Conservation (phyloP, 73 alveolate species). For the Tetrahymena malaccensis region DNA sequence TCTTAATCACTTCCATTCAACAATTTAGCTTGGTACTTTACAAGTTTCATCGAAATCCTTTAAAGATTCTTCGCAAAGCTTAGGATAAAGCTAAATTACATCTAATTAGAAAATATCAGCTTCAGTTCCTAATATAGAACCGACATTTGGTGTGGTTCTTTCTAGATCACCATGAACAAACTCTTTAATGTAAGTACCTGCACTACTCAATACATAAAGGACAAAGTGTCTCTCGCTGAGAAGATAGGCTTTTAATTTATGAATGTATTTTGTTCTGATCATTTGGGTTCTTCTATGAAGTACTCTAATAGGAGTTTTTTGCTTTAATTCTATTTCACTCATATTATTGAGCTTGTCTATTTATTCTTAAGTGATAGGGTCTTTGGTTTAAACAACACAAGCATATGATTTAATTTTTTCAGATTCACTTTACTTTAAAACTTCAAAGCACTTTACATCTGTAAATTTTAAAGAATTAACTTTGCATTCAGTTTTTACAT, state of each 20-base stretch:
- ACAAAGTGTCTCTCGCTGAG: neutral
- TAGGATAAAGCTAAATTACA: constrained; percentile 75
- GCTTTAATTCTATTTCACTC: constrained; percentile 51
- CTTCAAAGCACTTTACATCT: constrained; percentile 69
- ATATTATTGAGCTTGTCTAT: constrained; percentile 49
- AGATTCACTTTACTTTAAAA: constrained; percentile 80
- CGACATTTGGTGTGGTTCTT: constrained; percentile 88
- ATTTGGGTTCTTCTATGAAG: constrained; percentile 85
- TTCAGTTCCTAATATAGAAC: constrained; percentile 69
- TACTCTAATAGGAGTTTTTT: constrained; percentile 94
- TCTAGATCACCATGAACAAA: constrained; percentile 96
- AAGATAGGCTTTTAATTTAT: neutral
- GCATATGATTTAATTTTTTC: constrained; percentile 82
- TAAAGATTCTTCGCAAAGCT: constrained; percentile 33
- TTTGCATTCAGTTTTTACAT: constrained; percentile 31
- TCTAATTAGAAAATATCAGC: constrained; percentile 93
- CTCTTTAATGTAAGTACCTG: constrained; percentile 97
- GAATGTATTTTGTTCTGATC: constrained; percentile 75
- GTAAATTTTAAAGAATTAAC: constrained; percentile 58
- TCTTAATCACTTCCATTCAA: neutral
- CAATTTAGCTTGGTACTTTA: neutral
- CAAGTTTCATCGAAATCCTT: neutral
- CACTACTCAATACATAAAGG: constrained; percentile 46
- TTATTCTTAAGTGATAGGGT: constrained; percentile 51
- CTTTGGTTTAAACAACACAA: constrained; percentile 78